A percentile compares a stretch with the other conserved stretches of the same genome.
These are phyloP conservation scores for Nephelium lappaceum DNA, from an alignment of 345 rosid genomes.

Conservation along the genomic window DNA sequence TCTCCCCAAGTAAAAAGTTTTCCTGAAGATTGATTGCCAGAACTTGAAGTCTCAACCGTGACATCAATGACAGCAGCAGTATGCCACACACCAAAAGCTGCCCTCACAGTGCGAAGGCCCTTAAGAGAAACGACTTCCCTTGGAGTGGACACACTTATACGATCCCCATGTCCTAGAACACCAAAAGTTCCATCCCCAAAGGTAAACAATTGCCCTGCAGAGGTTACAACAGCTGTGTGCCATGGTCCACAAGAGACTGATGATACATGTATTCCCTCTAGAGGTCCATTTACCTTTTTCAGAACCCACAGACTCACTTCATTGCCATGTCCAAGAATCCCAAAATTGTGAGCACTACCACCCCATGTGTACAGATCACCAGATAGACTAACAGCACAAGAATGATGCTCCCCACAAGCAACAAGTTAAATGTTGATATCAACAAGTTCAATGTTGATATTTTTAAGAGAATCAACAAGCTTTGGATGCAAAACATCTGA, in stretches of 20 bases:
- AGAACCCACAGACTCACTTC: constrained; percentile 13
- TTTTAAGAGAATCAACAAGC: background rate
- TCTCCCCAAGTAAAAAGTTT: constrained; percentile 18
- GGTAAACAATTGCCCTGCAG: constrained; percentile 17
- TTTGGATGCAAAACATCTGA: background rate
- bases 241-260: constrained; percentile 20
- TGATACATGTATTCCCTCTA: constrained; percentile 19
- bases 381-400: constrained; percentile 13
- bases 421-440: background rate
- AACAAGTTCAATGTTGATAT: background rate
- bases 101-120: constrained; percentile 10
- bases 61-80: constrained; percentile 18
- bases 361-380: constrained; percentile 19
- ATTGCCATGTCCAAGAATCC: background rate
- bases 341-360: background rate
- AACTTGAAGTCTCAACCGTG: constrained; percentile 9
- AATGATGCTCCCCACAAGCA: constrained; percentile 12
- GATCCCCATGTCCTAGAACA: constrained; percentile 17
- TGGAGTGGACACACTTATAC: constrained; percentile 3
- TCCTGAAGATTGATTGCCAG: constrained; percentile 12
- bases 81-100: constrained; percentile 22
- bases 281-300: background rate
- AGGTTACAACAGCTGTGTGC: constrained; percentile 22
- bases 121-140: constrained; percentile 11
- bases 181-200: constrained; percentile 20